Evolutionary conservation across 768 basidiomycete species (phyloP), one percentile per base, ranked within the genome.

Genomic region (Clavulina sp.): DNA sequence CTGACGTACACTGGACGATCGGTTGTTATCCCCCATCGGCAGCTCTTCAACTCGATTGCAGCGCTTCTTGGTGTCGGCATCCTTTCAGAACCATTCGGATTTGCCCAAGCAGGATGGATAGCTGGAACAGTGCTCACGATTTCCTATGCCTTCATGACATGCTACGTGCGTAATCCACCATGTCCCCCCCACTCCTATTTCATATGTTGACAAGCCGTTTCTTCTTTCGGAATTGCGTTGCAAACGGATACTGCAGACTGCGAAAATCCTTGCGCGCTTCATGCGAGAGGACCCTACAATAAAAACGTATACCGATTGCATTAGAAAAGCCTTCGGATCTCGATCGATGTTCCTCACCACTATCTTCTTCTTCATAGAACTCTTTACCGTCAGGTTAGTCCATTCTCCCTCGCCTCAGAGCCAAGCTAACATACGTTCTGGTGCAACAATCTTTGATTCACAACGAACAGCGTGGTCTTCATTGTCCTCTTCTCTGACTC

Each of bases 31-130:
- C 19, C 19, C 34, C 9, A 38, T 38, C 19, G 13, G 13, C 26
- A 87, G 87, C 65, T 93, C n/a, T 89, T 89, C 65, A 92, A 92
- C 59, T 80, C 80, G 6, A 83, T 81, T 30, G 86, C 86, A 13
- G 83, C 91, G 31, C 68, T 93, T 7, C 70, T 89, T 19, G 89
- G 89, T 4, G 81, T 92, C 56, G 89, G 89, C 3, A 80, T 93
- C 71, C 72, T 92, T 18, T 86, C 86, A 9, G 80, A 87, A 61
- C 87, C 89, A 0, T 70, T 95, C 24, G 92, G 92, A 0, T 93
- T 95, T 59, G 78, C 89, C 1, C 87, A 86, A 59, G 76, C 87
- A 2, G 93, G 92, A 2, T 96, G 92, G 92, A 66, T 81, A 18
- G 68, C 72, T 33, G 92, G 93, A 0, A 80, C 79, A 0, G 4